These are phyloP conservation scores for Lactifluus volemus DNA, from an alignment of 768 basidiomycete genomes.

Conservation along the genomic window DNA sequence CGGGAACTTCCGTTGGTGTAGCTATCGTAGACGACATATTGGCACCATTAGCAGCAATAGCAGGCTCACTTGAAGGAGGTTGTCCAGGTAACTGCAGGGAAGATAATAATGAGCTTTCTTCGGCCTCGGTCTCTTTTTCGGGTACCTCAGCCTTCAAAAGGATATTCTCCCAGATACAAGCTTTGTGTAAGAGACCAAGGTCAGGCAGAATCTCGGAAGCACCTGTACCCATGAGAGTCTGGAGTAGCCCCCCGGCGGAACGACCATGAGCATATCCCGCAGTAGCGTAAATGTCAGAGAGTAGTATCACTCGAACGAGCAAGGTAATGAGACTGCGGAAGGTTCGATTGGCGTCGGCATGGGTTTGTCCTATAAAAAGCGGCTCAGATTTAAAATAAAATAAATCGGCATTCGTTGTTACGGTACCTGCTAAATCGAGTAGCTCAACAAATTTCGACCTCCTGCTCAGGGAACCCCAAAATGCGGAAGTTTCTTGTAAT, in stretches of 20 bases:
- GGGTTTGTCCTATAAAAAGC: constrained; percentile 34
- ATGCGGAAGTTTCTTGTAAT: constrained; percentile 55
- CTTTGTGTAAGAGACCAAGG: constrained; percentile 74
- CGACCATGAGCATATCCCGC: constrained; percentile 77
- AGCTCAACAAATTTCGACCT: constrained; percentile 57
- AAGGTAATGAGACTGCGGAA: constrained; percentile 71
- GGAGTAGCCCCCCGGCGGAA: constrained; percentile 62
- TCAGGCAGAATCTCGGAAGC: constrained; percentile 56
- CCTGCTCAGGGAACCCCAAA: constrained; percentile 52
- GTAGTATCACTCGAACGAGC: constrained; percentile 69
- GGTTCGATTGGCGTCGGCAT: constrained; percentile 42
- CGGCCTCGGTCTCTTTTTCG: constrained; percentile 28
- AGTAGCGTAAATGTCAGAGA: constrained; percentile 82
- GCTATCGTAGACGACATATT: constrained; percentile 12
- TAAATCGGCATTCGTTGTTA: background rate
- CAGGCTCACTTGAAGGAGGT: constrained; percentile 21
- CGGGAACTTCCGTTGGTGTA: constrained; percentile 20
- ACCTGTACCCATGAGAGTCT: constrained; percentile 59
- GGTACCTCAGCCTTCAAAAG: constrained; percentile 54
- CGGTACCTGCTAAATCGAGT: constrained; percentile 38
- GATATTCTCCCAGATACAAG: constrained; percentile 83
- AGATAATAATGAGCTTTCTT: constrained; percentile 35
- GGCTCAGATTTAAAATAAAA: background rate
- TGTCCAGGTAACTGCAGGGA: constrained; percentile 41
- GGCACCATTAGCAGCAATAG: constrained; percentile 20